These are phyloP conservation scores for Plantago major DNA, from an alignment of 257 asterid genomes.

Conservation along the genomic window DNA sequence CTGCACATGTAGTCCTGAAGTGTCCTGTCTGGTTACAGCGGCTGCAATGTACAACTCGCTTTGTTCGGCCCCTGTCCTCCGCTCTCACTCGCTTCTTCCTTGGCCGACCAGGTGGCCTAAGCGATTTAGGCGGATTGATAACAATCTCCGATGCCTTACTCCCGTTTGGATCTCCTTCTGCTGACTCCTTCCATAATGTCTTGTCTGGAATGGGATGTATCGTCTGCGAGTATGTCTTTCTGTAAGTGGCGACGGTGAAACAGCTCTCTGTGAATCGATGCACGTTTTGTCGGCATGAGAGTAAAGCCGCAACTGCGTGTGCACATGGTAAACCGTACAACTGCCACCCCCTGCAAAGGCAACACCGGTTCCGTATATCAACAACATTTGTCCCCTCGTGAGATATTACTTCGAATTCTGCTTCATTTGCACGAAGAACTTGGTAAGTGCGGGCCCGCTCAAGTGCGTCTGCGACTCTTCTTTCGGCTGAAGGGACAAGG, in stretches of 20 bases:
- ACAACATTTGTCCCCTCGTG: constrained; percentile 89
- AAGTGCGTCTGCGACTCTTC: constrained; percentile 81
- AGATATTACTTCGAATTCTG: constrained; percentile 90
- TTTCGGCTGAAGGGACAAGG: constrained; percentile 83
- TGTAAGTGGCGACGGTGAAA: constrained; percentile 75
- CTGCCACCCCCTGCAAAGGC: constrained; percentile 92
- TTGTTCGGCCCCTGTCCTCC: constrained; percentile 77
- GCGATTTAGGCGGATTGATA: constrained; percentile 78
- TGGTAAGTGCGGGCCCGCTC: constrained; percentile 85
- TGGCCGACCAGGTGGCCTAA: constrained; percentile 79
- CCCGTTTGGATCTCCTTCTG: constrained; percentile 52
- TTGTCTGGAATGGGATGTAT: constrained; percentile 91
- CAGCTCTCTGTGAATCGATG: constrained; percentile 92
- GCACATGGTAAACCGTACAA: constrained; percentile 93
- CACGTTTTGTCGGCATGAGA: constrained; percentile 85
- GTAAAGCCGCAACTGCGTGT: constrained; percentile 94
- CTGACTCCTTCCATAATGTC: constrained; percentile 67
- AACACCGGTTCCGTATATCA: constrained; percentile 69
- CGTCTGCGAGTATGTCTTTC: constrained; percentile 86
- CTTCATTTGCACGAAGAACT: constrained; percentile 94
- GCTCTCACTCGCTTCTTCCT: constrained; percentile 88
- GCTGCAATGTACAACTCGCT: constrained; percentile 94
- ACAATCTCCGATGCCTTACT: constrained; percentile 33
- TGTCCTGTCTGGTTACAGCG: constrained; percentile 97
- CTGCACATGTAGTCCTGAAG: constrained; percentile 95